Evolutionary conservation across 208 protist species (phyloP), one percentile per base, ranked within the genome.

Genomic region (Crithidia fasciculata): DNA sequence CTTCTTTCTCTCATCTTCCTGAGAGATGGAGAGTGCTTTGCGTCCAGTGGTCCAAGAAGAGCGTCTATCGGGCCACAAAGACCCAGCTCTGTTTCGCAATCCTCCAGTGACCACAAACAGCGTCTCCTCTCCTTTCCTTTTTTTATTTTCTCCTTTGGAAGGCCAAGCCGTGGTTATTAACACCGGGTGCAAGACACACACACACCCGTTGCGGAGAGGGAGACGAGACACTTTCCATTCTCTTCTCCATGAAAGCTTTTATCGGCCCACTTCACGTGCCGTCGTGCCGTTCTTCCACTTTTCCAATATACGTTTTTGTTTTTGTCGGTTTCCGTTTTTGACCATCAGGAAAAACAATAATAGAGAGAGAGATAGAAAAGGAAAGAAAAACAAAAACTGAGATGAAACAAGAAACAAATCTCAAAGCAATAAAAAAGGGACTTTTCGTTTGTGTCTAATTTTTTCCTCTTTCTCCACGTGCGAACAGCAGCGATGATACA

Each of bases 301-400:
- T 49, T 49, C 8, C 18, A 40, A 16, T 39, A 55, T 18, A 65
- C 8, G 39, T 7, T 65, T 28, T 39, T 13, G 36, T 49, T 28
- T 28, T 28, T 28, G 28, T 49, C 45, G 12, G 9, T 49, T 49
- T 49, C 45, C 45, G 28, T 28, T 28, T 28, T 49, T 49, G 45
- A 49, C 45, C 45, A 49, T 13, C 2, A 2, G 45, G 12, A 15
- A 49, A 13, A 49, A 49, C 7, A 49, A 49, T 15, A 49, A 49
- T 13, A 53, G 40, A 43, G 39, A 50, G 15, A 49, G 40, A 65
- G 37, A 65, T 65, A 64, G 43, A 64, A 8, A 47, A 52, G 45
- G 12, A 49, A 15, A 49, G 45, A 13, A 49, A 49, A 49, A 49
- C 7, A 49, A 49, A 49, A 49, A 13, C 9, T 49, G 45, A 49